A percentile compares a stretch with the other conserved stretches of the same genome.
These are phyloP conservation scores for Cantharellus cinnabarinus DNA, from an alignment of 768 basidiomycete species.

Conservation along the genomic window DNA sequence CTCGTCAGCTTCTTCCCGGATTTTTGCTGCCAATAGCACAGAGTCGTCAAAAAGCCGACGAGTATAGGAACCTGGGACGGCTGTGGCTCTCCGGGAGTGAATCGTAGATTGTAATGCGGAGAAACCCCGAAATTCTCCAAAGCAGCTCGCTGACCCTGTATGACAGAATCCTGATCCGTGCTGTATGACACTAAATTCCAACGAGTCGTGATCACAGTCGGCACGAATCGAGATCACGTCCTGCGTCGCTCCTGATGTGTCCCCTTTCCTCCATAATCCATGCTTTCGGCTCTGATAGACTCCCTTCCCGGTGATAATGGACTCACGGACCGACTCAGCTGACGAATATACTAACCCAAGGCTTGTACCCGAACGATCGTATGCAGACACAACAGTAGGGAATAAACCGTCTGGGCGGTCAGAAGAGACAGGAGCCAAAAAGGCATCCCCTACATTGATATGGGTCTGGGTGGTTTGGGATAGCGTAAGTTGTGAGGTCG, in stretches of 20 bases:
- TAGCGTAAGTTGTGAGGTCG: constrained; percentile 47
- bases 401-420: constrained; percentile 86
- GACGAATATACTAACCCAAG: constrained; percentile 96
- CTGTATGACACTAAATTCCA: constrained; percentile 81
- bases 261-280: constrained; percentile 92
- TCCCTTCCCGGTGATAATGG: constrained; percentile 73
- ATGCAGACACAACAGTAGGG: constrained; percentile 74
- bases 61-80: constrained; percentile 87
- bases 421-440: constrained; percentile 60
- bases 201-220: constrained; percentile 85
- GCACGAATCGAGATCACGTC: constrained; percentile 59
- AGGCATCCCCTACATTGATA: constrained; percentile 65
- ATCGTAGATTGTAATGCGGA: constrained; percentile 66
- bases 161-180: constrained; percentile 90
- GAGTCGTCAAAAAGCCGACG: constrained; percentile 65
- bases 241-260: constrained; percentile 87
- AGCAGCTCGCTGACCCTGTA: constrained; percentile 71
- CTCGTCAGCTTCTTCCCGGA: constrained; percentile 97
- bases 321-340: constrained; percentile 59
- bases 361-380: constrained; percentile 40
- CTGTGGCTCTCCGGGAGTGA: constrained; percentile 42
- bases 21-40: constrained; percentile 71
- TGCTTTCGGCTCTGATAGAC: constrained; percentile 94
- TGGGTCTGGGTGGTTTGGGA: constrained; percentile 30
- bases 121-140: constrained; percentile 55